These are phyloP conservation scores for Ulota crispa DNA, from an alignment of 225 moss, liverwort and hornwort genomes.

Conservation along the genomic window DNA sequence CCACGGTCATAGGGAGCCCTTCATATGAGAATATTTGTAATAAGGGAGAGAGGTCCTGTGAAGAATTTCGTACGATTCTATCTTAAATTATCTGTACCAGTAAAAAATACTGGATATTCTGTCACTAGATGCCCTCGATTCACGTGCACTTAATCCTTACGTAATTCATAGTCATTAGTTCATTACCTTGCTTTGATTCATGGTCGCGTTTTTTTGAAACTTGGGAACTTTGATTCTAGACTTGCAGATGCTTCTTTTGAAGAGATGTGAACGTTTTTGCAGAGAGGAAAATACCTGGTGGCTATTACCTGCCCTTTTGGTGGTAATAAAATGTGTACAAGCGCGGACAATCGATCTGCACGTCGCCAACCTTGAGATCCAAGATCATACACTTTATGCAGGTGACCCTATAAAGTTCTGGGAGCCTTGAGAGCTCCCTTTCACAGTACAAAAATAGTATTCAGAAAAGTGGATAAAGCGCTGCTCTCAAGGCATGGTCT, in stretches of 20 bases:
- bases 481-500: neutral
- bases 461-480: slow-evolving; percentile 25
- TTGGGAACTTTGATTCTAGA: neutral
- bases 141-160: neutral
- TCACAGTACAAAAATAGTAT: slow-evolving; percentile 26
- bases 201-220: neutral
- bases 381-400: slow-evolving; percentile 77
- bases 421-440: slow-evolving; percentile 63
- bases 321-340: slow-evolving; percentile 72
- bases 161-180: no score
- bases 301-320: slow-evolving; percentile 73
- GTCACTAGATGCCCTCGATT: neutral
- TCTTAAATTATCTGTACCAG: neutral
- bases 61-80: neutral
- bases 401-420: slow-evolving; percentile 85
- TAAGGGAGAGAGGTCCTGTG: neutral
- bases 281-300: slow-evolving; percentile 95
- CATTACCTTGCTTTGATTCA: neutral
- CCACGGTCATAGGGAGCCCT: neutral
- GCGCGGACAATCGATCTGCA: slow-evolving; percentile 74
- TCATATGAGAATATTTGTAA: neutral
- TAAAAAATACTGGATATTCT: neutral
- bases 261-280: neutral
- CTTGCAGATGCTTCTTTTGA: neutral
- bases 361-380: slow-evolving; percentile 82